Conservation (phyloP, 169 alveolate species). For the Condylostoma magnum region DNA sequence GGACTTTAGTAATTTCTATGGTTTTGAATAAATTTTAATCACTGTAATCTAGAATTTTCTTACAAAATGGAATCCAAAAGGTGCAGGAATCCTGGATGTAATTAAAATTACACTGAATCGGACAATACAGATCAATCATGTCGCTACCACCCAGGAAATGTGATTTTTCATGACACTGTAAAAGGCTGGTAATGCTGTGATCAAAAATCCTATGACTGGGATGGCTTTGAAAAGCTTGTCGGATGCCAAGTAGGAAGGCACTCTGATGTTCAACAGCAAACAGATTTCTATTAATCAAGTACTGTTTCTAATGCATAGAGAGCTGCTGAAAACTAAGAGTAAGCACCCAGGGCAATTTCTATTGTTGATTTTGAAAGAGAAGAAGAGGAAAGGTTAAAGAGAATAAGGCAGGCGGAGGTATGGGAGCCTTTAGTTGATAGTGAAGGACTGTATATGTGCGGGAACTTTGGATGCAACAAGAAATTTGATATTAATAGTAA, state of each 20-base stretch:
- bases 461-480: conserved; percentile 76
- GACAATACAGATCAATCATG: conserved; percentile 71
- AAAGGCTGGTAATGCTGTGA: conserved; percentile 88
- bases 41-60: no score
- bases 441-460: conserved; percentile 74
- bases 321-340: conserved; percentile 48
- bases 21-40: no score
- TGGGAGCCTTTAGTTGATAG: conserved; percentile 37
- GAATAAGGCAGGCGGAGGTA: conserved; percentile 39
- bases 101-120: conserved; percentile 49
- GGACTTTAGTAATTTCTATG: conserved; percentile 13
- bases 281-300: conserved; percentile 64
- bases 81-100: conserved; percentile 77
- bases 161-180: conserved; percentile 80
- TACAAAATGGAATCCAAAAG: conserved; percentile 34
- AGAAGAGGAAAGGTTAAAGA: conserved; percentile 63
- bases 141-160: conserved; percentile 76
- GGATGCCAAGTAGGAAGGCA: conserved; percentile 77
- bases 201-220: conserved; percentile 83
- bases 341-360: conserved; percentile 26
- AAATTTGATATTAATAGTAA: conserved; percentile 63
- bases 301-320: conserved; percentile 77
- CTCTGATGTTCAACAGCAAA: conserved; percentile 36
- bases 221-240: conserved; percentile 65
- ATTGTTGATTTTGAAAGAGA: conserved; percentile 53